Conservation (phyloP, 108 stramenopile species). For the Fragilaria crotonensis region DNA sequence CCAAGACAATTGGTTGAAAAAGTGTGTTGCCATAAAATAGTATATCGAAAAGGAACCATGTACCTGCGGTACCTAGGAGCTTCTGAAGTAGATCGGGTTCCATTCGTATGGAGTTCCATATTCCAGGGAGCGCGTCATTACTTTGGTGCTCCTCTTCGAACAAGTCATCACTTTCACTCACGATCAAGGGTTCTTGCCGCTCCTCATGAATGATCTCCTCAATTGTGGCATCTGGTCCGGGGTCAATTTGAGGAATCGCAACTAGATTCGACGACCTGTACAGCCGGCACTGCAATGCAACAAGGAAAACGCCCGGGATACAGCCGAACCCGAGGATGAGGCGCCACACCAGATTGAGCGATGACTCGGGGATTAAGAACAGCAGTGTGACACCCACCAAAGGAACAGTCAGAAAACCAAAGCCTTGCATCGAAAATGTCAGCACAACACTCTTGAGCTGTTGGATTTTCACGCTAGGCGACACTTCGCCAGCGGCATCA, state of each 20-base stretch:
- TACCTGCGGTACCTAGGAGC: slow-evolving; percentile 70
- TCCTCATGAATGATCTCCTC: slow-evolving; percentile 8
- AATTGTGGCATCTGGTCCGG: background rate
- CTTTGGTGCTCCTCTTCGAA: slow-evolving; percentile 1
- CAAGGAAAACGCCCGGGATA: slow-evolving; percentile 59
- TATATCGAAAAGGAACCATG: slow-evolving; percentile 84
- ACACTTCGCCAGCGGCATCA: background rate
- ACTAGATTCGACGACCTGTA: background rate
- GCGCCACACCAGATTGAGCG: slow-evolving; percentile 65
- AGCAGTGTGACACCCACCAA: slow-evolving; percentile 42
- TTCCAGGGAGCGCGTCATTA: background rate
- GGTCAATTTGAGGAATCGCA: background rate
- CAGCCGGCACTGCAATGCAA: slow-evolving; percentile 24
- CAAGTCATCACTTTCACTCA: slow-evolving; percentile 1
- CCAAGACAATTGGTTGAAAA: slow-evolving; percentile 79
- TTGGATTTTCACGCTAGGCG: slow-evolving; percentile 1
- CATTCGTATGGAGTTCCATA: slow-evolving; percentile 25
- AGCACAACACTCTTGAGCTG: slow-evolving; percentile 51
- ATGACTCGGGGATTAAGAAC: slow-evolving; percentile 19
- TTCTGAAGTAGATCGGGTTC: slow-evolving; percentile 58
- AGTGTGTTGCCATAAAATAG: slow-evolving; percentile 85
- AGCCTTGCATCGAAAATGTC: slow-evolving; percentile 75
- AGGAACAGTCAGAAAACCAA: slow-evolving; percentile 65
- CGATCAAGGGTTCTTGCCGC: background rate
- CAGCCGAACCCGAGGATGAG: slow-evolving; percentile 57